Evolutionary conservation across 2,329 filamentous ascomycete genomes (phyloP).

Genomic region (Alternaria sp.): DNA sequence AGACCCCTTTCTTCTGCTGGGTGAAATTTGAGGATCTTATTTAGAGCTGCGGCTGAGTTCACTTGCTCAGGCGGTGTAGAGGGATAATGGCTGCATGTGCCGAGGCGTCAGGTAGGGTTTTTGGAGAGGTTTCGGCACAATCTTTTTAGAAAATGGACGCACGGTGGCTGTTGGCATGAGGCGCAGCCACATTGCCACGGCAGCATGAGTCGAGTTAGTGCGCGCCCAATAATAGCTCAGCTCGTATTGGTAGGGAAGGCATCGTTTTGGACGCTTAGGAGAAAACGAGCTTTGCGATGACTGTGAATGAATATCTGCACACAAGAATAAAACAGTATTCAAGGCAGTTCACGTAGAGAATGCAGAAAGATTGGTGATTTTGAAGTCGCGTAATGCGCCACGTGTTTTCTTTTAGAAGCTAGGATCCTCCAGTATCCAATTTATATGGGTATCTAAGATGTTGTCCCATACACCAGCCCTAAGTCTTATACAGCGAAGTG

Average conservation of each 20-base stretch:
- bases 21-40: background rate
- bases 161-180: constrained; percentile 6
- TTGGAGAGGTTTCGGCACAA: background rate
- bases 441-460: constrained; percentile 29
- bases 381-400: constrained; percentile 10
- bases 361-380: constrained; percentile 6
- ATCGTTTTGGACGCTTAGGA: background rate
- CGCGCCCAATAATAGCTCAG: constrained; percentile 4
- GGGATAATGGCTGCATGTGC: background rate
- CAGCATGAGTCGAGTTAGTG: constrained; percentile 8
- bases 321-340: background rate
- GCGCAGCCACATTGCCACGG: background rate
- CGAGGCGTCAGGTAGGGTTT: background rate
- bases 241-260: constrained; percentile 1
- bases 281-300: background rate
- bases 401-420: constrained; percentile 24
- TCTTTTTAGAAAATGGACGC: constrained; percentile 1
- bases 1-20: background rate
- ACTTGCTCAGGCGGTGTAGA: background rate
- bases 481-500: constrained; percentile 41
- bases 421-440: constrained; percentile 24
- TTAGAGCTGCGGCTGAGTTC: constrained; percentile 2
- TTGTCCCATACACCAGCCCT: constrained; percentile 27
- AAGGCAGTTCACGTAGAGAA: background rate
- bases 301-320: background rate